phyloP scores from a whole-genome alignment of 2,329 filamentous ascomycete species.

The Cylindrodendrum hubeiense region DNA sequence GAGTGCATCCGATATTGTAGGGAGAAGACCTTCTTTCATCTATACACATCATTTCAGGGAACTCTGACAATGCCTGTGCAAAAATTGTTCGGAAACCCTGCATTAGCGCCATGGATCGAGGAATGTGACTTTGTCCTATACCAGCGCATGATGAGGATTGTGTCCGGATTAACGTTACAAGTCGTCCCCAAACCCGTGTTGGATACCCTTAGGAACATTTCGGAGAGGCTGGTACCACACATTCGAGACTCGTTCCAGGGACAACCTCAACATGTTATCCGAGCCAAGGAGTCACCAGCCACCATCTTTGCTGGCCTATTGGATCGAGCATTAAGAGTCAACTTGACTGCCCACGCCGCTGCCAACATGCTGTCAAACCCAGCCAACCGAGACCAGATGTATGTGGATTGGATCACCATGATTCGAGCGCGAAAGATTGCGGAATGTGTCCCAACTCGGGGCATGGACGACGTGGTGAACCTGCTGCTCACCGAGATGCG shows the following conservation, averaged over 20 bases:
- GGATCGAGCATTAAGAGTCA: slow-evolving; percentile 89
- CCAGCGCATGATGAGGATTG: slow-evolving; percentile 94
- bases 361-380: slow-evolving; percentile 92
- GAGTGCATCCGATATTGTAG: slow-evolving; percentile 97
- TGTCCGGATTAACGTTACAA: slow-evolving; percentile 89
- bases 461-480: slow-evolving; percentile 75
- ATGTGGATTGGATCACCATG: slow-evolving; percentile 85
- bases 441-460: slow-evolving; percentile 71
- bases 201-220: slow-evolving; percentile 88
- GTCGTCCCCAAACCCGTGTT: slow-evolving; percentile 90
- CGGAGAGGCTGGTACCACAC: slow-evolving; percentile 82
- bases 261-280: slow-evolving; percentile 86
- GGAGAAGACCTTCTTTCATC: slow-evolving; percentile 94
- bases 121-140: slow-evolving; percentile 97
- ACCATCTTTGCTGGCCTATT: slow-evolving; percentile 89
- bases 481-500: slow-evolving; percentile 76
- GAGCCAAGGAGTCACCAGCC: slow-evolving; percentile 89
- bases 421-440: slow-evolving; percentile 73
- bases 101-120: slow-evolving; percentile 91
- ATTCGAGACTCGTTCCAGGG: slow-evolving; percentile 88
- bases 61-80: slow-evolving; percentile 97
- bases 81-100: slow-evolving; percentile 86
- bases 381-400: slow-evolving; percentile 95
- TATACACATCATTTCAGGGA: slow-evolving; percentile 95
- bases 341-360: slow-evolving; percentile 92